Evolutionary conservation across 805 yeast species (phyloP), one percentile per base, ranked within the genome.

Genomic region (Lipomyces kockii): DNA sequence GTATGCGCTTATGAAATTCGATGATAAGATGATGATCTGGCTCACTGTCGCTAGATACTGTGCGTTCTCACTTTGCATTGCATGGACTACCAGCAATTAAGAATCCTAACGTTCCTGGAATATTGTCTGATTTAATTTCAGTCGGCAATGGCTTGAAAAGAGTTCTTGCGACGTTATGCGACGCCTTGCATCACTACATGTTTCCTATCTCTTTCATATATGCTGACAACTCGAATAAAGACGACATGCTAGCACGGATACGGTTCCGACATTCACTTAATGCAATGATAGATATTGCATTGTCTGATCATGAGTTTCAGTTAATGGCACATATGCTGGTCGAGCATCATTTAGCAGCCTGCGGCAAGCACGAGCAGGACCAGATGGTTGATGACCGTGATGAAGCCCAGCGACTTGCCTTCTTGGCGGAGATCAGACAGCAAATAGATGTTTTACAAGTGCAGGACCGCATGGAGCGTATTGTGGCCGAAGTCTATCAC

Each of bases 51-150:
- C 14, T 46, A 68, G 71, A 68, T 55, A 51, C 43, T 52, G 71
- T 68, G 12, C 63, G 71, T 6, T 32, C 70, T 22, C 71, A 68
- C 34, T 68, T 68, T 56, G 71, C 57, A 22, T 32, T 62, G 56
- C 64, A 65, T 52, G 70, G 64, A 3, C 51, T 68, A 2, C 71
- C 70, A 20, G 66, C 68, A 6, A 32, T 61, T 51, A 64, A 59
- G 43, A 53, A 51, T 34, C 64, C 63, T 27, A n/a, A 20, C 39
- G 6, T 32, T 14, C 32, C 52, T 11, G 58, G 43, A 7, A 27
- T 52, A 17, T 25, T 57, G n/a, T 39, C 43, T 22, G 35, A 52
- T 35, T 53, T 34, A 11, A 35, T 34, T 14, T 17, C 39, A 2
- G 14, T 61, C 7, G 51, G 22, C 11, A 35, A 20, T 12, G 57